phyloP scores from a whole-genome alignment of 805 yeast species.

The Candida fluviatilis region DNA sequence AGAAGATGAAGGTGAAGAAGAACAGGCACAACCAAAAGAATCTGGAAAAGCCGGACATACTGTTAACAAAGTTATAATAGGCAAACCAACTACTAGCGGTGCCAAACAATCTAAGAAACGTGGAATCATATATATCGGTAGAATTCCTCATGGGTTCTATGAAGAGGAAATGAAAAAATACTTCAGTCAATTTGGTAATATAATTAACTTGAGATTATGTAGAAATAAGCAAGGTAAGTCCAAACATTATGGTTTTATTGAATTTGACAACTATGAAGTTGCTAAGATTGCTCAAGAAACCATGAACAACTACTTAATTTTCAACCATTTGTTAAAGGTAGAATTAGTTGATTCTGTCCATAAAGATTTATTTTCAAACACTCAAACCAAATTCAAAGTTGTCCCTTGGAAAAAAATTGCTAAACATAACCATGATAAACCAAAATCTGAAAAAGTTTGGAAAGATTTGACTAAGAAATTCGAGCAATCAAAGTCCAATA shows the following conservation, averaged over 20 bases:
- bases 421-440: conserved; percentile 49
- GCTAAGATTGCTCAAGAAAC: conserved; percentile 91
- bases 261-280: conserved; percentile 68
- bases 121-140: conserved; percentile 83
- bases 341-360: conserved; percentile 52
- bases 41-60: conserved; percentile 17
- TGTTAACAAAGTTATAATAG: conserved; percentile 17
- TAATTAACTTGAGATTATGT: conserved; percentile 72
- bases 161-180: conserved; percentile 76
- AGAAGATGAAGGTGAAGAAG: conserved; percentile 23
- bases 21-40: conserved; percentile 13
- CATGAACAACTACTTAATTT: conserved; percentile 88
- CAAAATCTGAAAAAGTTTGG: conserved; percentile 57
- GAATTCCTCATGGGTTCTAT: conserved; percentile 89
- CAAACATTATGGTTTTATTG: conserved; percentile 88
- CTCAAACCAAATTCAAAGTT: conserved; percentile 49
- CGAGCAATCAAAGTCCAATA: conserved; percentile 37
- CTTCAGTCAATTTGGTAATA: conserved; percentile 87
- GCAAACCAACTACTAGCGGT: conserved; percentile 6
- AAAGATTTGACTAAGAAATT: conserved; percentile 46
- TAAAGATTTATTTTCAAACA: conserved; percentile 56
- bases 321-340: conserved; percentile 78
- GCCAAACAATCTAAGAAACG: conserved; percentile 24
- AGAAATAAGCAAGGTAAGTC: conserved; percentile 88
- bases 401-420: conserved; percentile 59